phyloP scores from a whole-genome alignment of 1,284 basidiomycete species.

The Cystobasidiaceae sp. region DNA sequence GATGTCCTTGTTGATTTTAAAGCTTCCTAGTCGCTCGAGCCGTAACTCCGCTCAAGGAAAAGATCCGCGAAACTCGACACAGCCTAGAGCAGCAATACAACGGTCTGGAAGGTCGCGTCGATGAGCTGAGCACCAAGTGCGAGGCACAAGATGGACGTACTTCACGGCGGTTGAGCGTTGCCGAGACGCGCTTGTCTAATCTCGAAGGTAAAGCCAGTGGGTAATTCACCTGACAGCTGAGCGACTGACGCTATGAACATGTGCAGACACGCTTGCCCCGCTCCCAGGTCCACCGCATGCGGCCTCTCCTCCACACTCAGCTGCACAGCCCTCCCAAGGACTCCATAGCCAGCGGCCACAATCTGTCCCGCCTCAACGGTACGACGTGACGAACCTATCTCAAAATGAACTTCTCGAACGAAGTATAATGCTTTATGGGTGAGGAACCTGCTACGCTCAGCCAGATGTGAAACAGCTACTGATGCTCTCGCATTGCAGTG shows the following conservation, averaged over 20 bases:
- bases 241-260: not conserved
- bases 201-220: too few relatives aligned
- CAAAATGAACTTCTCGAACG: conserved; percentile 21
- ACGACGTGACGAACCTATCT: not conserved
- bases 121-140: not conserved
- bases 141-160: not conserved
- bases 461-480: not conserved
- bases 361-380: conserved; percentile 2
- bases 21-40: conserved; percentile 5
- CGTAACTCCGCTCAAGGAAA: conserved; percentile 1
- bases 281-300: not conserved
- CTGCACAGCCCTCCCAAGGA: not conserved
- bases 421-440: conserved; percentile 22
- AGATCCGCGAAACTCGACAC: not conserved
- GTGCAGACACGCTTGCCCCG: not conserved
- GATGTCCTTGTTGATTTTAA: not conserved
- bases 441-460: not conserved
- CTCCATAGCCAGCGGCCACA: not conserved
- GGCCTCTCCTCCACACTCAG: not conserved
- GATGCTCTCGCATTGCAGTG: not conserved
- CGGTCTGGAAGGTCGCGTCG: not conserved
- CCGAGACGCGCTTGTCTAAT: not conserved
- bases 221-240: not conserved
- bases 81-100: not conserved
- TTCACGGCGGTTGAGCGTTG: not conserved